Base-by-base conservation (phyloP, 2,329 filamentous ascomycete species). In the Stachybotrys echinatus region DNA sequence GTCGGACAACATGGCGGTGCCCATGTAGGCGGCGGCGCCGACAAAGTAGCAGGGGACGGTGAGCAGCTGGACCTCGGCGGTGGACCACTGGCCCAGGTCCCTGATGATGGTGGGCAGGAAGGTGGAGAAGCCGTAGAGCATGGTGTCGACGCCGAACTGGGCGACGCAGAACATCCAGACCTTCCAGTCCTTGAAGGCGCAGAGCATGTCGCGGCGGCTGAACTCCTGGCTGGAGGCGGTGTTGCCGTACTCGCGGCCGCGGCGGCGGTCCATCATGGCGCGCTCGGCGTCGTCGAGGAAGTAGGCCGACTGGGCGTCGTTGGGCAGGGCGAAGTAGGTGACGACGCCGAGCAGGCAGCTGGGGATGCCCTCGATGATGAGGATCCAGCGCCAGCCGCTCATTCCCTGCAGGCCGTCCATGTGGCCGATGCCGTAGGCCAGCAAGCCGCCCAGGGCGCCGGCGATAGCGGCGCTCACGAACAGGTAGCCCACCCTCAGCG, bases 51-150 rank as follows among this genome's bases (percentile, higher is more conserved):
- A 89, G 0, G 88, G 88, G 44, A 92, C 87, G 0, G 88, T 92
- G 31, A 92, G 76, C 27, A 88, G 80, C 64, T 92, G 88, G 6
- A 89, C 80, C 60, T 88, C 75, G 0, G 86, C 79, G 0, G 73
- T 72, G 0, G 80, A 75, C 73, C 86, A 89, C 12, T 58, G 52
- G 3, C 86, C 84, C 47, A 92, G 79, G 4, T 78, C 83, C 40
- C 80, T 74, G 64, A 92, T 89, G 55, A 92, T 92, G 5, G 87
- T 90, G 0, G 88, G 88, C 42, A 92, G 69, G 61, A 92, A 92
- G 0, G 86, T 90, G 46, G 83, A 86, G 65, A 84, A 91, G 5
- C 87, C 75, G 60, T 92, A 92, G 0, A 92, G 74, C 81, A 91
- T 87, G 1, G 84, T 88, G 59, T 90, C 86, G 17, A 79, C 76